Conservation (phyloP, 805 yeast genomes). For the Hagleromyces aurorensis region DNA sequence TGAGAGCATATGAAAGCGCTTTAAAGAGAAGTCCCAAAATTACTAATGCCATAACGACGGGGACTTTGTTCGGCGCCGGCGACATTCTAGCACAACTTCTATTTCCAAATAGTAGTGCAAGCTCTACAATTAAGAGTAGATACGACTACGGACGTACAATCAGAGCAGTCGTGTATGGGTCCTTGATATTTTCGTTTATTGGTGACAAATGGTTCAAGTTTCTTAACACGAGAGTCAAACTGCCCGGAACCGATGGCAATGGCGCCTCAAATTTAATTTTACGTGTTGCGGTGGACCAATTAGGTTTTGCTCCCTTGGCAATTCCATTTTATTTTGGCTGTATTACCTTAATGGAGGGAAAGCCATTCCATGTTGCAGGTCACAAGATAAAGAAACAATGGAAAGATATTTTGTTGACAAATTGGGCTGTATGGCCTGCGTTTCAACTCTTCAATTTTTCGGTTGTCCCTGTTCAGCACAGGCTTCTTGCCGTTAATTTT, state of each 20-base stretch:
- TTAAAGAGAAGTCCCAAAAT: conserved; percentile 41
- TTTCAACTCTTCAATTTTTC: conserved; percentile 76
- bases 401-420: conserved; percentile 61
- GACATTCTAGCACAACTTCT: conserved; percentile 63
- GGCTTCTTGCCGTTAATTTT: conserved; percentile 61
- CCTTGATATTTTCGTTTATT: conserved; percentile 65
- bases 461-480: conserved; percentile 61
- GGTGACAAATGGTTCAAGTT: conserved; percentile 64
- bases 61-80: conserved; percentile 64
- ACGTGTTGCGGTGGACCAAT: conserved; percentile 65
- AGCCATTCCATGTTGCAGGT: conserved; percentile 34
- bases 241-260: conserved; percentile 29
- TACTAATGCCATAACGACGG: conserved; percentile 49
- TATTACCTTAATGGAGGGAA: conserved; percentile 61
- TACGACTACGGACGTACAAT: conserved; percentile 51
- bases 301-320: conserved; percentile 67
- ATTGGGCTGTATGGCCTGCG: conserved; percentile 87
- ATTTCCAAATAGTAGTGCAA: conserved; percentile 30
- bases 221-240: conserved; percentile 35
- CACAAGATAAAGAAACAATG: conserved; percentile 42
- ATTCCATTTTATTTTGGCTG: conserved; percentile 63
- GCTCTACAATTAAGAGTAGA: conserved; percentile 1
- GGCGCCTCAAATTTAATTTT: conserved; percentile 32
- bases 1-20: conserved; percentile 15
- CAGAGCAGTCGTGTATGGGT: conserved; percentile 65